Conservation (phyloP, 2,329 filamentous ascomycete genomes). For the Drechslerella dactyloides region DNA sequence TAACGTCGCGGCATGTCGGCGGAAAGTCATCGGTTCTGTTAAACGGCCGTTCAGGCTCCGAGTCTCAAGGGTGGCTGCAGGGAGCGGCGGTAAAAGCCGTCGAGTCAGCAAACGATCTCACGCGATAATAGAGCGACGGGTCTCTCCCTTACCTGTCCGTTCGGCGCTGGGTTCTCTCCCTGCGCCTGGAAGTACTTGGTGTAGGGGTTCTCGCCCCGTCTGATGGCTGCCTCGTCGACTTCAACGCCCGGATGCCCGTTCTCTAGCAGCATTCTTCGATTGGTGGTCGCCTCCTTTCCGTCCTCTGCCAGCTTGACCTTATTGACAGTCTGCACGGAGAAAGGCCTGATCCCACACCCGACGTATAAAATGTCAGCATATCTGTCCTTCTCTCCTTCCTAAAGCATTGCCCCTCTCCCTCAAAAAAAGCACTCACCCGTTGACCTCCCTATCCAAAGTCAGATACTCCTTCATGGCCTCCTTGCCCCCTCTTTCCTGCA, state of each 20-base stretch:
- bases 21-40: background rate
- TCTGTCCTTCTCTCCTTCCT: conserved; percentile 2
- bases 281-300: conserved; percentile 58
- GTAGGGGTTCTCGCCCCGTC: conserved; percentile 60
- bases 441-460: conserved; percentile 80
- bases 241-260: conserved; percentile 60
- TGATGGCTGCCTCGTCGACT: conserved; percentile 59
- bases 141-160: conserved; percentile 45
- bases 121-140: conserved; percentile 2
- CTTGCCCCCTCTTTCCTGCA: conserved; percentile 81
- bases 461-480: conserved; percentile 87
- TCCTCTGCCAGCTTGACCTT: conserved; percentile 57
- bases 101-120: conserved; percentile 18
- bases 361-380: background rate
- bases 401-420: background rate
- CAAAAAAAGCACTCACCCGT: conserved; percentile 68
- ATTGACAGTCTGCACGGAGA: conserved; percentile 59
- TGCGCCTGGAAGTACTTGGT: conserved; percentile 60
- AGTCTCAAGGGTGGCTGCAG: conserved; percentile 39
- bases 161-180: conserved; percentile 53
- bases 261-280: conserved; percentile 58
- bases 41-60: conserved; percentile 9
- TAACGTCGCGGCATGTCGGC: background rate
- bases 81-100: conserved; percentile 1
- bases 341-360: conserved; percentile 57